Conservation (phyloP, 371 early-diverging fungal genomes). For the Capniomyces stellatus region DNA sequence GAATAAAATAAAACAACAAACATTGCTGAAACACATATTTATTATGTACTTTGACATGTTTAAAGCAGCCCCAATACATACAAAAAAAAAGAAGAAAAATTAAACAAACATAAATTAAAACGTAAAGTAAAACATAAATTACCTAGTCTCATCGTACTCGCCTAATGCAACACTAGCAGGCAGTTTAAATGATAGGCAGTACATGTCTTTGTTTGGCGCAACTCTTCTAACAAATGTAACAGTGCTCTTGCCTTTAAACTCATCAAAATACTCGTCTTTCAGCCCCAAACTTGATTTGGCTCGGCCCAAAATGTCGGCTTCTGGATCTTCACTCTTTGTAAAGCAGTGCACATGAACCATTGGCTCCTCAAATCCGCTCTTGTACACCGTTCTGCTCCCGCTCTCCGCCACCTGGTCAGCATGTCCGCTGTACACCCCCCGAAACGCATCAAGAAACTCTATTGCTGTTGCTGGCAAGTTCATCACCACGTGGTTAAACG, state of each 20-base stretch:
- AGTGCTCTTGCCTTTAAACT: conserved; percentile 7
- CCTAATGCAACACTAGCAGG: conserved; percentile 38
- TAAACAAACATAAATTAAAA: too few species aligned
- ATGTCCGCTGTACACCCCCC: conserved; percentile 39
- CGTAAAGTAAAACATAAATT: too few species aligned
- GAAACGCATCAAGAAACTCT: conserved; percentile 78
- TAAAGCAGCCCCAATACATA: too few species aligned
- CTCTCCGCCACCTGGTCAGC: background rate
- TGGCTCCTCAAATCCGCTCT: conserved; percentile 37
- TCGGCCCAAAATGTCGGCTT: conserved; percentile 19
- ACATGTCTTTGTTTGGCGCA: conserved; percentile 96
- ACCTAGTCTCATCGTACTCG: too few species aligned
- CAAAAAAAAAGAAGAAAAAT: too few species aligned
- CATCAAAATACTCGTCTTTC: conserved; percentile 9
- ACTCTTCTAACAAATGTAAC: conserved; percentile 77
- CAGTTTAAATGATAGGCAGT: conserved; percentile 71
- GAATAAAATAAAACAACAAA: too few species aligned
- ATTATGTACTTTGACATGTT: too few species aligned
- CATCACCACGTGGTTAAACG: conserved; percentile 91
- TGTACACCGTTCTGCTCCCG: conserved; percentile 2
- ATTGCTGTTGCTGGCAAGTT: conserved; percentile 92
- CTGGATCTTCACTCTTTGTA: conserved; percentile 48
- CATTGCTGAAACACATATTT: too few species aligned
- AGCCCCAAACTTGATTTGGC: conserved; percentile 16
- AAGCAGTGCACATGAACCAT: conserved; percentile 91